Base-by-base conservation (phyloP, 345 rosid species). In the Lumnitzera littorea region DNA sequence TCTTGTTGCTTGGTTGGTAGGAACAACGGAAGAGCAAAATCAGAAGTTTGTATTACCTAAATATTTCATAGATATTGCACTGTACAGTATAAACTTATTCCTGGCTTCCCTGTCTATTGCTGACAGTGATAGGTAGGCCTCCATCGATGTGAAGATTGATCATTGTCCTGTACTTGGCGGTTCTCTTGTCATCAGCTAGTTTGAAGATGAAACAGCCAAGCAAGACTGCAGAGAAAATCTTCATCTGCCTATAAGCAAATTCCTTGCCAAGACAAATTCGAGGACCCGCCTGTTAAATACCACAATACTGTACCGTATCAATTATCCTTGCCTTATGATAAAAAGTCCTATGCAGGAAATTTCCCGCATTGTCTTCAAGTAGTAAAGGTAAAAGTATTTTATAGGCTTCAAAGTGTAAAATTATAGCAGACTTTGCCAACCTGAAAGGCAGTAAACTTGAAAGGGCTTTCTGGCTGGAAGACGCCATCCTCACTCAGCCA, bases 391-490 rank as follows among this genome's bases (percentile, higher is more conserved):
- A 29, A 6, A 29, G 36, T 6, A 29, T 6, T 29, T 3, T 29
- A 29, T 6, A 29, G 36, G 7, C 36, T 29, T 29, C 7, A 29
- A 29, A 29, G 36, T 3, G 36, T 29, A 29, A 3, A 29, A 5
- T 15, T 49, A 12, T 25, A 58, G 62, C 5, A 2, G 17, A 57
- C 13, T 15, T 36, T 57, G 31, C 67, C 24, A 10, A 78, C 87
- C 85, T 78, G 85, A 68, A 85, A 85, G 29, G 87, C 84, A 20
- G 80, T 74, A 65, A 82, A 82, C 62, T 78, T 85, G 74, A 82
- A 85, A 48, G 81, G 85, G 71, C 81, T 78, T 59, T 82, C 75
- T 7, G 41, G 72, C 58, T 23, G 76, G 64, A 80, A 78, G 23
- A 53, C 11, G 24, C 85, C 87, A 49, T 76, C 68, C 56, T 73